These are phyloP conservation scores for Lathyrus sativus DNA, from an alignment of 306 rosid genomes.

Conservation along the genomic window DNA sequence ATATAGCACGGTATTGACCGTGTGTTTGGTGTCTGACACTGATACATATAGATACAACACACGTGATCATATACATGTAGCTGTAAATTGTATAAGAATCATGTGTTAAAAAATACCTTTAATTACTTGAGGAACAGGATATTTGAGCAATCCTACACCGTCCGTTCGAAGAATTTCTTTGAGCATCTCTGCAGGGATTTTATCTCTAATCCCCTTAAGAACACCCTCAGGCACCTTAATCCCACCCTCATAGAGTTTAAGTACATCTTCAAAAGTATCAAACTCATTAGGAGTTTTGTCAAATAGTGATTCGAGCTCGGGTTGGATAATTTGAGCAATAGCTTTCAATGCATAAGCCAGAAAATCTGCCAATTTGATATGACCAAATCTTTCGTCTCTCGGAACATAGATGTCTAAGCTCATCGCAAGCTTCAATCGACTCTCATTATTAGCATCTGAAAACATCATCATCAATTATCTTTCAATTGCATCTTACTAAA, in stretches of 20 bases:
- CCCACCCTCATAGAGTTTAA: conserved; percentile 75
- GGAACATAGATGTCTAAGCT: conserved; percentile 83
- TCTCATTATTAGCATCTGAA: conserved; percentile 63
- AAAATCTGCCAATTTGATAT: conserved; percentile 77
- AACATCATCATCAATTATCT: background rate
- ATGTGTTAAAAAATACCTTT: conserved; percentile 58
- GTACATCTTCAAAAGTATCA: conserved; percentile 62
- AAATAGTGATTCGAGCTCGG: conserved; percentile 61
- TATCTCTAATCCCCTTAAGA: conserved; percentile 49
- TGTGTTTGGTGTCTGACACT: too few relatives aligned
- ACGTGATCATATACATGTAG: too few relatives aligned
- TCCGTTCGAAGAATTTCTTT: conserved; percentile 70
- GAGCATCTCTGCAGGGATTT: conserved; percentile 58
- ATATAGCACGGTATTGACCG: too few relatives aligned
- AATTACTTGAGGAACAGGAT: conserved; percentile 77
- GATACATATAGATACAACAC: too few relatives aligned
- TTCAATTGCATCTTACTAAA: background rate
- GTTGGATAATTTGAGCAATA: conserved; percentile 59
- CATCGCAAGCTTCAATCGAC: conserved; percentile 47
- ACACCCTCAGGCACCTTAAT: conserved; percentile 54
- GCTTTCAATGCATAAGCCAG: conserved; percentile 72
- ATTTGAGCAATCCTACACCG: conserved; percentile 61
- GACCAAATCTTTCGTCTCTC: conserved; percentile 79
- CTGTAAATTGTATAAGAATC: too few relatives aligned
- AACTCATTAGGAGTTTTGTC: conserved; percentile 61